Percentiles rank a stretch among this genome's conserved stretches.
phyloP scores from a whole-genome alignment of 306 rosid species.

The Sphenostylis stenocarpa region DNA sequence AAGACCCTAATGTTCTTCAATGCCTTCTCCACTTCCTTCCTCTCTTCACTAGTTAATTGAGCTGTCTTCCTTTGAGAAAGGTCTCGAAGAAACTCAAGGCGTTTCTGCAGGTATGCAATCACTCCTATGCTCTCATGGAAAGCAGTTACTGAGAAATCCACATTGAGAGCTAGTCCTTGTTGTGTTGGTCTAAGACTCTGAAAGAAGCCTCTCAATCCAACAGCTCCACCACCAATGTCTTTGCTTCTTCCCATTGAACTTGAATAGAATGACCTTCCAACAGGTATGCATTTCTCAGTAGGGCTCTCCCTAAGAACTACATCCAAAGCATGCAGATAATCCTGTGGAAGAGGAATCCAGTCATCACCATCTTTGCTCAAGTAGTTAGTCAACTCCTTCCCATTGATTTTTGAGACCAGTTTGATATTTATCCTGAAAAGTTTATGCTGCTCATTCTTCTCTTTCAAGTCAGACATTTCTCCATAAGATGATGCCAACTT shows the following conservation, averaged over 20 bases:
- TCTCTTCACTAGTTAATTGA: conserved; percentile 60
- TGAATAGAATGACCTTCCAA: conserved; percentile 86
- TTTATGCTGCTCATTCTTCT: conserved; percentile 56
- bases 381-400: conserved; percentile 67
- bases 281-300: conserved; percentile 74
- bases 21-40: conserved; percentile 84
- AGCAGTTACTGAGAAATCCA: conserved; percentile 92
- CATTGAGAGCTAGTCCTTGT: conserved; percentile 93
- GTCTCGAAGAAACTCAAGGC: conserved; percentile 78
- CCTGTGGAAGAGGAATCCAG: conserved; percentile 94
- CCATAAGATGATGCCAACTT: conserved; percentile 42
- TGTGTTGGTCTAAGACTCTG: conserved; percentile 98
- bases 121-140: conserved; percentile 97
- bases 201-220: conserved; percentile 95
- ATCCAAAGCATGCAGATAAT: conserved; percentile 96
- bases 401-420: conserved; percentile 81
- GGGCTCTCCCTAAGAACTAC: conserved; percentile 88
- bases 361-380: conserved; percentile 78
- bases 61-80: conserved; percentile 73
- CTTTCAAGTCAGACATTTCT: conserved; percentile 46
- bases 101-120: conserved; percentile 84
- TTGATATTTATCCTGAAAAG: conserved; percentile 72
- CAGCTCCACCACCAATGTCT: conserved; percentile 94
- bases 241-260: conserved; percentile 79
- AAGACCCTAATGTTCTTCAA: conserved; percentile 87